phyloP scores from a whole-genome alignment of 257 asterid species.

The Lithospermum erythrorhizon region DNA sequence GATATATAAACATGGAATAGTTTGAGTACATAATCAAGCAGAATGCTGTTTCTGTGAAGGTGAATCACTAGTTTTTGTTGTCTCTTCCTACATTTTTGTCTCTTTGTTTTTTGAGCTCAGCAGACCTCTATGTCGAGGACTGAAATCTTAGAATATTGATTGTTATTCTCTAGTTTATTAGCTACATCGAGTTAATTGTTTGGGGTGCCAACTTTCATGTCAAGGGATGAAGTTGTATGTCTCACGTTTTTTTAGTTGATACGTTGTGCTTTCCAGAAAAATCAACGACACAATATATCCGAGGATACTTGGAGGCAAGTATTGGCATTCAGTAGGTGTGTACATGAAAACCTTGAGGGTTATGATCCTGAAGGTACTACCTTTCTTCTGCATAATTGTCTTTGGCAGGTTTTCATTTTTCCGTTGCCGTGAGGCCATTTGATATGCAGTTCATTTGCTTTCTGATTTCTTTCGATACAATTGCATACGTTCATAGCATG shows the following conservation, averaged over 20 bases:
- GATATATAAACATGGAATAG: background rate
- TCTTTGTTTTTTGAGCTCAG: background rate
- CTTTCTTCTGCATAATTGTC: background rate
- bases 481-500: no score
- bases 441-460: no score
- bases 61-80: no score
- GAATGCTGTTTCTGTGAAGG: background rate
- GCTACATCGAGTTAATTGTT: background rate
- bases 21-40: background rate
- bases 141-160: background rate
- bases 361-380: slow-evolving; percentile 87
- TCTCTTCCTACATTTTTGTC: background rate
- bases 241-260: background rate
- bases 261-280: slow-evolving; percentile 31
- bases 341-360: slow-evolving; percentile 91
- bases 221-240: background rate
- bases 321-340: slow-evolving; percentile 82
- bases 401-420: background rate
- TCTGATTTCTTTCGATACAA: no score
- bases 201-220: background rate
- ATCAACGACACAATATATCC: slow-evolving; percentile 84
- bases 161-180: background rate
- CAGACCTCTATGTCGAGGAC: background rate
- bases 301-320: slow-evolving; percentile 98
- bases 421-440: background rate